Conservation (phyloP, 192 early-diverging fungal genomes). For the Phycomyces blakesleeanus region DNA sequence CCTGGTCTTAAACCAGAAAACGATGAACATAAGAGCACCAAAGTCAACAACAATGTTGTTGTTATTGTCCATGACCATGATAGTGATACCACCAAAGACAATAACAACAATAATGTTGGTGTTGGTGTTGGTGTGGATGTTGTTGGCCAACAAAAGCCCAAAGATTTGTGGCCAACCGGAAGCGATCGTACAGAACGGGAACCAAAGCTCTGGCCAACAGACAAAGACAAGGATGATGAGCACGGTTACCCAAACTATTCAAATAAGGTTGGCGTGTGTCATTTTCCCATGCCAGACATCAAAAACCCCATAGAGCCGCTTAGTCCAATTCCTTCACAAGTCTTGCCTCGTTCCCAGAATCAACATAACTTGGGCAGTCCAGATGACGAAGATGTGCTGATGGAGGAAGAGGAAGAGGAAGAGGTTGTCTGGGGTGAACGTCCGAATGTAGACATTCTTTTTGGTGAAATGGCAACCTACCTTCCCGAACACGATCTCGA, state of each 20-base stretch:
- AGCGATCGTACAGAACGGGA: no score
- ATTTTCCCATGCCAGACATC: background rate
- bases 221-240: background rate
- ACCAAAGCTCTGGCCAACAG: background rate
- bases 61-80: no score
- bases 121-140: no score
- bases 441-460: constrained; percentile 62
- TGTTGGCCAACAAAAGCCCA: no score
- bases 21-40: no score
- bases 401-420: background rate
- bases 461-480: constrained; percentile 61
- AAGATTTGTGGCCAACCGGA: no score
- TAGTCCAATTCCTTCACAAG: background rate
- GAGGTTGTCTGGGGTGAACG: constrained; percentile 49
- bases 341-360: no score
- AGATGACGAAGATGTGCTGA: no score
- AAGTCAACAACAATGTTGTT: no score
- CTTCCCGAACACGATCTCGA: constrained; percentile 74
- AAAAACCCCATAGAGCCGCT: background rate
- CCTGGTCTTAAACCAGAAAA: no score
- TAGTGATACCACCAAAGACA: no score
- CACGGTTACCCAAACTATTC: background rate
- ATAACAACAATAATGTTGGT: no score
- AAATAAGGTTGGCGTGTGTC: background rate
- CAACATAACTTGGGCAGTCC: background rate